A percentile compares a stretch with the other conserved stretches of the same genome.
These are phyloP conservation scores for Pseudogymnoascus sp. DNA, from an alignment of 2,329 filamentous ascomycete genomes.

Conservation along the genomic window DNA sequence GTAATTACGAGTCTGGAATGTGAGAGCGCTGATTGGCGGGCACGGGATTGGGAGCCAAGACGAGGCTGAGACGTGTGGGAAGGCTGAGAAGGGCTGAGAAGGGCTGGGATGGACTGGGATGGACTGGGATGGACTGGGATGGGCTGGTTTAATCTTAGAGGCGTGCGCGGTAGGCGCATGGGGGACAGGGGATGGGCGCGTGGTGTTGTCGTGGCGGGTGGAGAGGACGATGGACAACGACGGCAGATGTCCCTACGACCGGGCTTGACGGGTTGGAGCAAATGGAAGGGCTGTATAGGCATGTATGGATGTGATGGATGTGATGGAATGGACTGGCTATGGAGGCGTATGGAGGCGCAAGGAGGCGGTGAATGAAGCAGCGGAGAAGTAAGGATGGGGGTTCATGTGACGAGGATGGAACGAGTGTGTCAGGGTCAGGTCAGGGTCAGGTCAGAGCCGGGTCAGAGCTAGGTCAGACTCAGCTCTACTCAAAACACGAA, in stretches of 20 bases:
- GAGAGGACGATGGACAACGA: not conserved
- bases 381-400: not conserved
- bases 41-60: not conserved
- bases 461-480: not conserved
- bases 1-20: not conserved
- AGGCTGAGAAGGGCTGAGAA: not conserved
- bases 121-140: not conserved
- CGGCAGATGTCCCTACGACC: not conserved
- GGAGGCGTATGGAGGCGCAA: not conserved
- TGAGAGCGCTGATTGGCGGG: not conserved
- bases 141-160: not conserved
- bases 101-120: not conserved
- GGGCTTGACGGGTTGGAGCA: not conserved
- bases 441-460: not conserved
- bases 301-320: no score
- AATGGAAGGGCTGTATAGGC: not conserved
- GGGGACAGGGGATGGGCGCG: not conserved
- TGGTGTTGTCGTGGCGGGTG: not conserved
- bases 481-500: not conserved
- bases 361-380: not conserved
- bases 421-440: not conserved
- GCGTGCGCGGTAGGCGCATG: not conserved
- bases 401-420: not conserved
- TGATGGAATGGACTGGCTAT: not conserved
- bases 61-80: not conserved